phyloP scores from a whole-genome alignment of 1,139 yeast species.

The Kurtzmaniella quercitrusa region DNA sequence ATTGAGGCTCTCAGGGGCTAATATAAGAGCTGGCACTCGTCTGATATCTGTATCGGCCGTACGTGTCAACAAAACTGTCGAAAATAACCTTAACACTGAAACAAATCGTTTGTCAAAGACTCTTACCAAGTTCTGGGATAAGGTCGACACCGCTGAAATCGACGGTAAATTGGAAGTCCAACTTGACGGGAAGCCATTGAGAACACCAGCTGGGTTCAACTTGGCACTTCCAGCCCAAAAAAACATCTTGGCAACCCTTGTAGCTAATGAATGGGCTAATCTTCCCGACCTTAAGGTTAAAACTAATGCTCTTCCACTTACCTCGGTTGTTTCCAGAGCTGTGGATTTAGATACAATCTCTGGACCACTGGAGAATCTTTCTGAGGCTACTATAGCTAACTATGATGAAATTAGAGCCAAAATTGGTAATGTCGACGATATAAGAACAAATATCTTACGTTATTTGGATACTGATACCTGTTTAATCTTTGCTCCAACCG shows the following conservation, averaged over 20 bases:
- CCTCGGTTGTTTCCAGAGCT: slow-evolving; percentile 82
- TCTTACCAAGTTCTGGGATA: slow-evolving; percentile 79
- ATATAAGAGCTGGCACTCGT: neutral
- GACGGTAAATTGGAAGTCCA: slow-evolving; percentile 46
- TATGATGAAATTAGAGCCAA: slow-evolving; percentile 45
- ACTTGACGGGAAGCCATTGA: slow-evolving; percentile 70
- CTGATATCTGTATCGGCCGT: neutral
- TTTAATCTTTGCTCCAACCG: slow-evolving; percentile 74
- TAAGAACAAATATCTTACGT: slow-evolving; percentile 57
- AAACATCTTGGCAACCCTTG: slow-evolving; percentile 62
- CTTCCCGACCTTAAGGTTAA: slow-evolving; percentile 69
- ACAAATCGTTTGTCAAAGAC: slow-evolving; percentile 72
- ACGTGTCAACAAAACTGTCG: slow-evolving; percentile 36
- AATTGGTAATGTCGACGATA: slow-evolving; percentile 55
- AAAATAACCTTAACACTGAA: slow-evolving; percentile 53
- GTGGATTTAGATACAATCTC: slow-evolving; percentile 55
- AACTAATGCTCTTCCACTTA: slow-evolving; percentile 78
- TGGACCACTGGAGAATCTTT: slow-evolving; percentile 12
- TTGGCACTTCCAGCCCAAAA: slow-evolving; percentile 61
- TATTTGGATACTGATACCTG: slow-evolving; percentile 93
- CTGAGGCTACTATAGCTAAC: slow-evolving; percentile 9
- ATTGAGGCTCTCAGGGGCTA: neutral
- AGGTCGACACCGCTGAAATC: slow-evolving; percentile 47
- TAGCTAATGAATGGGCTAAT: slow-evolving; percentile 86
- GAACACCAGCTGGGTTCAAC: slow-evolving; percentile 79